A percentile compares a stretch with the other conserved stretches of the same genome.
Conservation (phyloP, 495 filamentous ascomycete species). For the Choiromyces venosus region DNA sequence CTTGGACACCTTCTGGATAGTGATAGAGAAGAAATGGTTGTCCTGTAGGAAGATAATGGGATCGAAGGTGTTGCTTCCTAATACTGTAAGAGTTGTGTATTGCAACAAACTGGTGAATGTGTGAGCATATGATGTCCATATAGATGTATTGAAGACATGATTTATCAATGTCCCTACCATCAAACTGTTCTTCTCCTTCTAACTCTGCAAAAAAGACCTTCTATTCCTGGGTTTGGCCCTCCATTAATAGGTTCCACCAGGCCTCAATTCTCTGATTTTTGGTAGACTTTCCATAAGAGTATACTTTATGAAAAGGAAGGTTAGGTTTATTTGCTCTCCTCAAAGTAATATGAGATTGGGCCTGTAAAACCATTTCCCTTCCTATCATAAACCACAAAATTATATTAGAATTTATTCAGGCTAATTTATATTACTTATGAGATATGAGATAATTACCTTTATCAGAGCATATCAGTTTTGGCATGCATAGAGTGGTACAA, state of each 20-base stretch:
- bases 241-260: constrained; percentile 3
- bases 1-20: not conserved
- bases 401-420: no score
- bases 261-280: no score
- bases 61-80: not conserved
- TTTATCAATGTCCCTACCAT: not conserved
- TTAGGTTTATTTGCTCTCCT: constrained; percentile 1
- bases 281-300: not conserved
- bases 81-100: constrained; percentile 8
- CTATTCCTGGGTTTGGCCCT: constrained; percentile 5
- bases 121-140: constrained; percentile 1
- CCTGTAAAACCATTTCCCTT: no score
- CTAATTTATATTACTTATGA: no score
- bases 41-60: constrained; percentile 2
- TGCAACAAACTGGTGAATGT: constrained; percentile 11
- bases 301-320: not conserved
- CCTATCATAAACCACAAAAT: no score
- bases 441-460: no score
- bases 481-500: no score
- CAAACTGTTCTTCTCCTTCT: not conserved
- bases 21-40: constrained; percentile 6
- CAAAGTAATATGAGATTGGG: not conserved
- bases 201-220: not conserved
- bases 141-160: no score
- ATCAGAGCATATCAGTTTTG: no score